A percentile compares a stretch with the other conserved stretches of the same genome.
These are phyloP conservation scores for Vitis amurensis DNA, from an alignment of 164 flowering plant genomes.

Conservation along the genomic window DNA sequence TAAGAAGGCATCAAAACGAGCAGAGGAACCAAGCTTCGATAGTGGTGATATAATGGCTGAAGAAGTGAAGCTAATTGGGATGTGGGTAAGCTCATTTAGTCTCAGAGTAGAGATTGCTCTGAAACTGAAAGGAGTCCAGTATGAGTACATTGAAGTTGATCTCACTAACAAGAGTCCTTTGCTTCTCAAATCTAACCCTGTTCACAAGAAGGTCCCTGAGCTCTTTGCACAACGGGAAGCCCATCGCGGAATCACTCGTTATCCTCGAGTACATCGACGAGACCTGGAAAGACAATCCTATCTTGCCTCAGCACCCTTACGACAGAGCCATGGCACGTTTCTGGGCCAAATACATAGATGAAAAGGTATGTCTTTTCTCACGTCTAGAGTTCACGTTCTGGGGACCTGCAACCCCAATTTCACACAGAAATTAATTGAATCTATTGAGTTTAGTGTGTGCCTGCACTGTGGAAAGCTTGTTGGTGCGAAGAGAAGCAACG, in stretches of 20 bases:
- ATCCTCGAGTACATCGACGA: constrained; percentile 42
- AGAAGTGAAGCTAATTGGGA: constrained; percentile 30
- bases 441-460: constrained; percentile 14
- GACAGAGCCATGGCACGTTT: constrained; percentile 35
- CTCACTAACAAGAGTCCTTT: constrained; percentile 30
- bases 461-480: constrained; percentile 18
- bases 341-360: constrained; percentile 37
- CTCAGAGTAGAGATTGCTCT: constrained; percentile 33
- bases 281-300: constrained; percentile 25
- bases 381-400: too few relatives aligned
- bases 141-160: constrained; percentile 30
- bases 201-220: constrained; percentile 39
- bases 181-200: constrained; percentile 37
- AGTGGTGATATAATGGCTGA: constrained; percentile 8
- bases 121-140: constrained; percentile 33
- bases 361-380: constrained; percentile 18
- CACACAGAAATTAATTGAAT: too few relatives aligned
- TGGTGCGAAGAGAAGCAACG: constrained; percentile 17
- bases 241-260: constrained; percentile 29
- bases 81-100: constrained; percentile 27
- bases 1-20: background rate
- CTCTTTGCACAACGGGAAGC: constrained; percentile 38
- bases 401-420: too few relatives aligned
- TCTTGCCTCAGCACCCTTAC: constrained; percentile 34
- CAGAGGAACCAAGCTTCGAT: background rate